Conservation (phyloP, 208 protist genomes). For the Trypanosoma scelopori region DNA sequence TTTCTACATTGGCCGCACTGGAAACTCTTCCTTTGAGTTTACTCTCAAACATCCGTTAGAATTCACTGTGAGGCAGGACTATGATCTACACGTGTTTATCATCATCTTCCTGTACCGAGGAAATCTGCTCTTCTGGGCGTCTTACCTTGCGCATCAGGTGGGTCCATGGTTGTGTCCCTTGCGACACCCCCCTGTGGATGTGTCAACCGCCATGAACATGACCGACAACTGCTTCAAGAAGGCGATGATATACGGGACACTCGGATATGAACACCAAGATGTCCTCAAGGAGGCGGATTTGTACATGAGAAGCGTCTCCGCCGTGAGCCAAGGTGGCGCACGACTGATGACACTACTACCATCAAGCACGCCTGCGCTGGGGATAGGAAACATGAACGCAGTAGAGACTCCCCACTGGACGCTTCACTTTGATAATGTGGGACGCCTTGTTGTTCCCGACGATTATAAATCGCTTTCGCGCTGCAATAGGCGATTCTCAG, state of each 20-base stretch:
- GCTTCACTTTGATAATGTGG: background rate
- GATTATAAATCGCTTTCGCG: background rate
- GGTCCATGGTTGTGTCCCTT: constrained; percentile 52
- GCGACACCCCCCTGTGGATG: constrained; percentile 40
- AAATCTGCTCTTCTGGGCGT: constrained; percentile 54
- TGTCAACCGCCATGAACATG: constrained; percentile 44
- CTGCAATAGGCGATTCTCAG: background rate
- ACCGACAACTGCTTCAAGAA: constrained; percentile 32
- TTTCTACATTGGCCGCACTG: constrained; percentile 5
- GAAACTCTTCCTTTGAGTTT: constrained; percentile 25
- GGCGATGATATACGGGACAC: constrained; percentile 40
- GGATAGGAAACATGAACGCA: background rate
- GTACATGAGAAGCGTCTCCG: no score
- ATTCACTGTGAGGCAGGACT: constrained; percentile 41
- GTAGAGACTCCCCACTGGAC: background rate
- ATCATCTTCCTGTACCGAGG: constrained; percentile 44
- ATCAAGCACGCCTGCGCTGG: background rate
- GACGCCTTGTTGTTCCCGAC: background rate
- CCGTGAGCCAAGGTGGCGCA: no score
- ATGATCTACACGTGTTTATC: constrained; percentile 58
- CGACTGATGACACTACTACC: no score
- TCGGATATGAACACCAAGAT: constrained; percentile 33
- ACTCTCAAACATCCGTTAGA: constrained; percentile 45
- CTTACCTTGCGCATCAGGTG: constrained; percentile 31
- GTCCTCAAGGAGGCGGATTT: constrained; percentile 38